phyloP scores from a whole-genome alignment of 192 early-diverging fungal genomes.

The Glomus cerebriforme region DNA sequence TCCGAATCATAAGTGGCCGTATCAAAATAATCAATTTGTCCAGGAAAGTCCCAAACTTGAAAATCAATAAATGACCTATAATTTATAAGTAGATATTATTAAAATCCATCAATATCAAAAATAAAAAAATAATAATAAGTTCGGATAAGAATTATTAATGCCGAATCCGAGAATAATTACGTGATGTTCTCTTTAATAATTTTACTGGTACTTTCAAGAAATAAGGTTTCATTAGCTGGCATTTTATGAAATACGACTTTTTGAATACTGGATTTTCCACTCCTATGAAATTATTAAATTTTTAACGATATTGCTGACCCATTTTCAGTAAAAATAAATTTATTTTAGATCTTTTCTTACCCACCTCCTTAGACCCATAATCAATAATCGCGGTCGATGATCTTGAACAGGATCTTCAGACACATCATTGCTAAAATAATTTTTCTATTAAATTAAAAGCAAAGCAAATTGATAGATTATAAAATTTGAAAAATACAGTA shows the following conservation, averaged over 20 bases:
- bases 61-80: constrained; percentile 79
- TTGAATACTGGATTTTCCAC: constrained; percentile 86
- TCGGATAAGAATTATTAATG: neutral
- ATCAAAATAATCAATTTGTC: constrained; percentile 82
- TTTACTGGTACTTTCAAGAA: constrained; percentile 76
- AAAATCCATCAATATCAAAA: too few relatives aligned
- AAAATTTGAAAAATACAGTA: neutral
- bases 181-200: constrained; percentile 71
- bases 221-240: constrained; percentile 84
- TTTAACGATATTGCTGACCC: neutral
- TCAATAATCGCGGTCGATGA: constrained; percentile 43
- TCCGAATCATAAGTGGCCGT: constrained; percentile 58
- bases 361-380: constrained; percentile 53
- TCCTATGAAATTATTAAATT: constrained; percentile 42
- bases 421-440: neutral
- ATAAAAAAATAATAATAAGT: neutral
- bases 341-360: constrained; percentile 10
- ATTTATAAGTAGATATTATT: too few relatives aligned
- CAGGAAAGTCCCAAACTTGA: constrained; percentile 91
- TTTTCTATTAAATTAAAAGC: neutral
- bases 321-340: neutral
- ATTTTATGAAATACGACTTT: constrained; percentile 87
- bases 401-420: constrained; percentile 29
- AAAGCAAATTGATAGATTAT: neutral
- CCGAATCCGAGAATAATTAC: constrained; percentile 38